Percentiles rank a stretch among this genome's conserved stretches.
Evolutionary conservation across 805 yeast species (phyloP).

Genomic region (Metschnikowia hibisci): DNA sequence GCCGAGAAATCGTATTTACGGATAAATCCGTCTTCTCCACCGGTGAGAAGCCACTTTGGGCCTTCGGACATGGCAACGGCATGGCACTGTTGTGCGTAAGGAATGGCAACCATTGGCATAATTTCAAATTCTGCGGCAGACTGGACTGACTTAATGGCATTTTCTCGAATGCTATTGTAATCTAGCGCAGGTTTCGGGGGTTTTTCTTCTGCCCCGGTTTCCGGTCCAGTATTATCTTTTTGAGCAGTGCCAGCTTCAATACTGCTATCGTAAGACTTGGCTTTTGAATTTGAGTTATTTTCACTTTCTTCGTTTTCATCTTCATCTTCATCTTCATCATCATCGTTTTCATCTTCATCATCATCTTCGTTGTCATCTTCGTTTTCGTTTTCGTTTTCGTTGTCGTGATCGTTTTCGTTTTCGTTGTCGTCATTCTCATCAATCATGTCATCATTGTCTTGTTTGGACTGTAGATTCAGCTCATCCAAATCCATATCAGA

Average conservation of each 20-base stretch:
- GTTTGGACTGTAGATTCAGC: conserved; percentile 21
- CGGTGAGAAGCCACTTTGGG: conserved; percentile 83
- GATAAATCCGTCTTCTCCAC: conserved; percentile 94
- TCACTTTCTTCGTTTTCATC: conserved; percentile 21
- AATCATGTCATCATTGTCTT: conserved; percentile 22
- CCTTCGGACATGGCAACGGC: conserved; percentile 74
- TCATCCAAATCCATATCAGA: conserved; percentile 17
- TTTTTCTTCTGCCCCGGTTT: not conserved
- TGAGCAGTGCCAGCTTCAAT: conserved; percentile 3
- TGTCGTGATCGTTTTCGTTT: conserved; percentile 13
- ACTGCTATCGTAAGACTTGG: conserved; percentile 1
- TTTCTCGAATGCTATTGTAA: conserved; percentile 14
- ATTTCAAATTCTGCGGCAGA: conserved; percentile 61
- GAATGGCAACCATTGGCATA: conserved; percentile 82
- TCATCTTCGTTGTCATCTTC: conserved; percentile 12
- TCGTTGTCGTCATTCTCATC: conserved; percentile 19
- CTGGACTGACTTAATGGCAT: conserved; percentile 42
- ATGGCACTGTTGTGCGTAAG: conserved; percentile 75
- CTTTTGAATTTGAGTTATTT: conserved; percentile 18
- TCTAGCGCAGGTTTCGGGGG: conserved; percentile 1
- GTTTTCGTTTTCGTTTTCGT: conserved; percentile 16
- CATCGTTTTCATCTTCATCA: conserved; percentile 10
- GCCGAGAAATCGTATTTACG: conserved; percentile 83
- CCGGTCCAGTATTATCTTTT: conserved; percentile 3
- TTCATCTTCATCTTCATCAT: conserved; percentile 19